Base-by-base conservation (phyloP, 257 asterid species). In the Przewalskia tangutica region DNA sequence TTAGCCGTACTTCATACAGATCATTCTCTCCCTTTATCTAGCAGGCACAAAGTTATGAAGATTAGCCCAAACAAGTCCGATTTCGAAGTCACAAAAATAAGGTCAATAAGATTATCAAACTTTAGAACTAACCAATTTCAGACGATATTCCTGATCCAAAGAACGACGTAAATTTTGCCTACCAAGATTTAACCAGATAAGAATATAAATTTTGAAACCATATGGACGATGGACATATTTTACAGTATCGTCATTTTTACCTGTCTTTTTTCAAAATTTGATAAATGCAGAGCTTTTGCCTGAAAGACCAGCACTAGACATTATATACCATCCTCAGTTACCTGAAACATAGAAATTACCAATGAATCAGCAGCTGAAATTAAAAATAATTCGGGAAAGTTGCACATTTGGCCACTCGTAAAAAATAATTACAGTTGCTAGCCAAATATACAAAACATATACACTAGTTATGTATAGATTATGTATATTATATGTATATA, bases 141-240 rank as follows among this genome's bases (percentile, higher is more conserved):
- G 98, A 97, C 10, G 95, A 88, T 87, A 96, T 87, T 79, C 99
- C 98, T 1, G 99, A 98, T 58, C 99, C 99, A 80, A 96, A 96
- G 90, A 96, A 96, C 17, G 99, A 94, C 40, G 98, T 85, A 77
- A 96, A 93, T 81, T 96, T 96, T 53, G 95, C 98, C 99, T 94
- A 54, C 10, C 51, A 81, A 73, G 79, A 13, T 0, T 50, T 2
- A 73, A 48, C 23, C 11, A 12, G 62, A 13, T 27, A 44, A 44
- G 55, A 36, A 38, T 68, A 34, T 46, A 11, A 46, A 7, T 71
- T 18, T 14, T 71, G 58, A 20, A 71, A 3, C 40, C 27, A 46
- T 46, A 20, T 46, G 78, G 77, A 42, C 40, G 77, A 67, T 67
- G 16, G 77, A 18, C 13, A 12, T 73, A 50, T 50, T 27, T 73